Evolutionary conservation across 192 early-diverging fungal species (phyloP).

Genomic region (Backusella westeae): DNA sequence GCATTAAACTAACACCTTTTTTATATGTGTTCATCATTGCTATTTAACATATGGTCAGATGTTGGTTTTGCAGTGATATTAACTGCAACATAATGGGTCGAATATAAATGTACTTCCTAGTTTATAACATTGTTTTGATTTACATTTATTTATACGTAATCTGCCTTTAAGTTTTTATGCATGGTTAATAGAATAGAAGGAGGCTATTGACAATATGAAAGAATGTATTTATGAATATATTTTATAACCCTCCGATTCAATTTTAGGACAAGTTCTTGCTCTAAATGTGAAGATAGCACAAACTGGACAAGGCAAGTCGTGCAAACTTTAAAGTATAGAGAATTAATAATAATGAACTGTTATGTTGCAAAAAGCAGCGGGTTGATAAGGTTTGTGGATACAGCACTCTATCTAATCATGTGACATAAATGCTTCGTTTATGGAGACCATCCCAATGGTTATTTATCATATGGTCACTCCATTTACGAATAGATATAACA

Average conservation of each 20-base stretch:
- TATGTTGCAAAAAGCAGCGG: background rate
- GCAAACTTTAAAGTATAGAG: background rate
- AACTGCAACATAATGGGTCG: background rate
- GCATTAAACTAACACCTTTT: background rate
- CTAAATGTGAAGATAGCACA: background rate
- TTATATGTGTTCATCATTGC: background rate
- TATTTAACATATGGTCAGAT: background rate
- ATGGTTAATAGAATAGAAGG: background rate
- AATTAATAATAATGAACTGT: background rate
- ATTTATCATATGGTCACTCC: background rate
- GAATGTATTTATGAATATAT: background rate
- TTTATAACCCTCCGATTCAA: background rate
- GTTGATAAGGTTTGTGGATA: background rate
- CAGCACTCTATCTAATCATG: background rate
- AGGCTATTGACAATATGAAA: background rate
- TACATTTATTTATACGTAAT: background rate
- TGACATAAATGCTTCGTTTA: background rate
- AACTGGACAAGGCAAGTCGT: background rate
- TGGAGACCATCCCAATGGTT: background rate
- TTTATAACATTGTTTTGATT: background rate
- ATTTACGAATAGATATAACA: background rate
- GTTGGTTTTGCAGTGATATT: background rate
- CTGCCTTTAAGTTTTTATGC: background rate
- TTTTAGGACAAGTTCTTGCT: background rate
- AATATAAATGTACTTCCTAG: background rate